A percentile compares a stretch with the other conserved stretches of the same genome.
phyloP scores from a whole-genome alignment of 116 monocot species.

The Trichopus zeylanicus region DNA sequence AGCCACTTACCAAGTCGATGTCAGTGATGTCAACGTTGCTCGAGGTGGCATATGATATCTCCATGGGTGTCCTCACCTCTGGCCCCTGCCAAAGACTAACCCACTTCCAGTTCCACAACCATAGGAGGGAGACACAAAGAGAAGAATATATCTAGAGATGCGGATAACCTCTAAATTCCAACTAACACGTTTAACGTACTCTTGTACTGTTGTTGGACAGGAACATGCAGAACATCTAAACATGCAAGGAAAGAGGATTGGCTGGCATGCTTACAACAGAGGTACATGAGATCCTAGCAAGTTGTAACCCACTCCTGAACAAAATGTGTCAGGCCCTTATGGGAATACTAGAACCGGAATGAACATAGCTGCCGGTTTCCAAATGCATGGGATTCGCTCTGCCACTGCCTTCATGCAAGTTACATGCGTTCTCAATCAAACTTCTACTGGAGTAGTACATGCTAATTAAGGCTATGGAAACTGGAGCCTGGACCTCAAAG shows the following conservation, averaged over 20 bases:
- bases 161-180: neutral
- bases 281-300: neutral
- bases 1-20: neutral
- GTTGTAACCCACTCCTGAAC: neutral
- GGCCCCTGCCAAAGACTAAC: neutral
- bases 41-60: constrained; percentile 5
- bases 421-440: neutral
- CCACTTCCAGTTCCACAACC: too few species aligned
- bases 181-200: too few species aligned
- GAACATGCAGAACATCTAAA: neutral
- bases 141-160: neutral
- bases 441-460: neutral
- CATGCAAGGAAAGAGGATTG: neutral
- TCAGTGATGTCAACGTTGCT: constrained; percentile 1
- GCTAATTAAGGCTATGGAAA: neutral
- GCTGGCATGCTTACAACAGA: neutral
- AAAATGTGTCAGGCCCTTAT: neutral
- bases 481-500: neutral
- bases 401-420: neutral
- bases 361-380: neutral
- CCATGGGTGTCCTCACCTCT: neutral
- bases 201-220: neutral
- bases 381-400: constrained; percentile 1
- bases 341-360: neutral
- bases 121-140: neutral